Percentiles rank a stretch among this genome's conserved stretches.
Evolutionary conservation across 164 flowering plant species (phyloP).

Genomic region (Nymphaea thermarum): DNA sequence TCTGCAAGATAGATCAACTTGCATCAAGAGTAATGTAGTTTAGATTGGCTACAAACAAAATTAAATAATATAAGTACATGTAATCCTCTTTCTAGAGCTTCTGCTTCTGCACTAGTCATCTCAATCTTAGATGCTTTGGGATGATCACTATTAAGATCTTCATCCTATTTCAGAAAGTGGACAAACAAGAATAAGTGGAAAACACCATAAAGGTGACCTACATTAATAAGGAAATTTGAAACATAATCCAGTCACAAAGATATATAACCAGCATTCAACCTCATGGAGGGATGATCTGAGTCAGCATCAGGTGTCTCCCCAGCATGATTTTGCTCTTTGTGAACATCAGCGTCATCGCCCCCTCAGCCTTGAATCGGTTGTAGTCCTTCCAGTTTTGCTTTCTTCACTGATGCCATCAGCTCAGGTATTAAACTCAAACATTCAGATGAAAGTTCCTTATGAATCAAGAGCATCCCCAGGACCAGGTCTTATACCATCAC

Average conservation of each 20-base stretch:
- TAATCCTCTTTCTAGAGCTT: constrained; percentile 79
- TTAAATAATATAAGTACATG: constrained; percentile 37
- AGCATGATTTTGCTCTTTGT: neutral
- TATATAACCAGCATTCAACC: constrained; percentile 8
- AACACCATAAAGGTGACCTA: neutral
- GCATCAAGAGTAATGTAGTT: neutral
- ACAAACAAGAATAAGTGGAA: neutral
- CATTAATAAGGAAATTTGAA: neutral
- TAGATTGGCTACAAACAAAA: no score
- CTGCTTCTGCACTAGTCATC: constrained; percentile 91
- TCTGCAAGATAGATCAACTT: constrained; percentile 24
- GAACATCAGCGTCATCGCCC: constrained; percentile 18
- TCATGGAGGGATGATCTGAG: constrained; percentile 24
- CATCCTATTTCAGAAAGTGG: constrained; percentile 23
- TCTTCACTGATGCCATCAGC: constrained; percentile 58
- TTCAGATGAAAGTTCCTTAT: constrained; percentile 15
- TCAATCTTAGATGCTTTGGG: constrained; percentile 49
- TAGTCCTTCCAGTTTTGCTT: constrained; percentile 39
- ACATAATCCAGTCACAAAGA: neutral
- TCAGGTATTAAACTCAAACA: constrained; percentile 55
- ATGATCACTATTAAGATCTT: constrained; percentile 54
- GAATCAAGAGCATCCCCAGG: neutral
- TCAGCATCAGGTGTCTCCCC: neutral
- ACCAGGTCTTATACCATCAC: constrained; percentile 15
- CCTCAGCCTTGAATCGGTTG: constrained; percentile 46